phyloP scores from a whole-genome alignment of 2,329 filamentous ascomycete genomes.

The Arthrinium phaeospermum region DNA sequence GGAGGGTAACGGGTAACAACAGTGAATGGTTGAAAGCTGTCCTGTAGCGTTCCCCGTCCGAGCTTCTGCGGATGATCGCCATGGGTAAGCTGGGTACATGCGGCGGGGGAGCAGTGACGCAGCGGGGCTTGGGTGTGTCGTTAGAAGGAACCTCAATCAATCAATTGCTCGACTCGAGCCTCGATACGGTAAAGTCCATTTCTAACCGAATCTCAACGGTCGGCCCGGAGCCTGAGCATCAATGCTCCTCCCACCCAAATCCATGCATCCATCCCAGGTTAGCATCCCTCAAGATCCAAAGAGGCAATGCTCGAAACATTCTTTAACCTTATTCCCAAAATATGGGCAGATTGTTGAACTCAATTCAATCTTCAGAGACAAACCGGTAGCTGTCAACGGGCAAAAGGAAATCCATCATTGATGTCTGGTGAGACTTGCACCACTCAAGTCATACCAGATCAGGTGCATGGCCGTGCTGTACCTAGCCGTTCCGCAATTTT shows the following conservation, averaged over 20 bases:
- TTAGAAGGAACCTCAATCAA: not conserved
- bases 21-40: not conserved
- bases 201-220: not conserved
- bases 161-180: not conserved
- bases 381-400: not conserved
- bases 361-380: not conserved
- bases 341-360: not conserved
- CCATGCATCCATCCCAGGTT: not conserved
- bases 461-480: conserved; percentile 14
- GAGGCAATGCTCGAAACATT: not conserved
- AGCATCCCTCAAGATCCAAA: not conserved
- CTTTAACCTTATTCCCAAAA: not conserved
- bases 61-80: conserved; percentile 14
- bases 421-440: not conserved
- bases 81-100: not conserved
- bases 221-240: not conserved
- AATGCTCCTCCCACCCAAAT: not conserved
- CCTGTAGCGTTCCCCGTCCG: not conserved
- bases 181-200: not conserved
- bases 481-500: conserved; percentile 10
- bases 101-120: not conserved
- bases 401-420: not conserved
- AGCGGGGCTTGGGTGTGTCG: conserved; percentile 1
- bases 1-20: not conserved
- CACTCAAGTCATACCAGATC: conserved; percentile 8